A percentile compares a stretch with the other conserved stretches of the same genome.
Conservation (phyloP, 2,329 filamentous ascomycete species). For the Raffaelea albimanens region DNA sequence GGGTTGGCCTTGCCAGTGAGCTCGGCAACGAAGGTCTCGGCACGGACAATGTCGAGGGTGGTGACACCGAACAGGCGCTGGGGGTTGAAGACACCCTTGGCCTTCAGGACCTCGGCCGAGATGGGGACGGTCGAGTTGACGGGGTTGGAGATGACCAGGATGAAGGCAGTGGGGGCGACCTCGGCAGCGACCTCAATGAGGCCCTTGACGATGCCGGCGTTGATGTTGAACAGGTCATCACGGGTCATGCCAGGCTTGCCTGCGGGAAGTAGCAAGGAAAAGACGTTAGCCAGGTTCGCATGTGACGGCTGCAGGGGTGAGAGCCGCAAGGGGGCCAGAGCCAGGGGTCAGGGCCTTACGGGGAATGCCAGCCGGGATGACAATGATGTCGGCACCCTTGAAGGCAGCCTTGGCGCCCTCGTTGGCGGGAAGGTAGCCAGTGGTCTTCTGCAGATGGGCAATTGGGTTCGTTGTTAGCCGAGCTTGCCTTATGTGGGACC, state of each 20-base stretch:
- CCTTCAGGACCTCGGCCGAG: constrained; percentile 92
- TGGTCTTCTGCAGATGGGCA: constrained; percentile 59
- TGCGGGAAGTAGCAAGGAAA: too few species aligned
- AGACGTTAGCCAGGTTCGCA: neutral
- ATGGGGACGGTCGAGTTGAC: constrained; percentile 99
- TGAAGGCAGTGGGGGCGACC: constrained; percentile 82
- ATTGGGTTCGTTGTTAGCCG: neutral
- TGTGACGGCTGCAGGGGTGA: neutral
- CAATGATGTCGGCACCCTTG: constrained; percentile 87
- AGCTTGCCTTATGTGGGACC: neutral
- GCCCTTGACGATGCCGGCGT: constrained; percentile 93
- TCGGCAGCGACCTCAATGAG: constrained; percentile 83
- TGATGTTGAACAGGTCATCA: constrained; percentile 99
- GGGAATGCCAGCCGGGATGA: constrained; percentile 97
- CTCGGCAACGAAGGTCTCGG: constrained; percentile 89
- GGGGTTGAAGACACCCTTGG: constrained; percentile 84
- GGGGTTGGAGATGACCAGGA: constrained; percentile 97
- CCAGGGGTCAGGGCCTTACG: constrained; percentile 68
- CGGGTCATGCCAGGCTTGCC: constrained; percentile 99
- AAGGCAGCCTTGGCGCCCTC: constrained; percentile 80
- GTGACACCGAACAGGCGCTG: constrained; percentile 97
- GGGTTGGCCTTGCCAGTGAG: constrained; percentile 76
- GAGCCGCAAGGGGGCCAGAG: too few species aligned
- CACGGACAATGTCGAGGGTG: constrained; percentile 94
- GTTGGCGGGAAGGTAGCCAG: constrained; percentile 78